These are phyloP conservation scores for Aspergillus fumigatiaffinis DNA, from an alignment of 2,329 filamentous ascomycete species.

Conservation along the genomic window DNA sequence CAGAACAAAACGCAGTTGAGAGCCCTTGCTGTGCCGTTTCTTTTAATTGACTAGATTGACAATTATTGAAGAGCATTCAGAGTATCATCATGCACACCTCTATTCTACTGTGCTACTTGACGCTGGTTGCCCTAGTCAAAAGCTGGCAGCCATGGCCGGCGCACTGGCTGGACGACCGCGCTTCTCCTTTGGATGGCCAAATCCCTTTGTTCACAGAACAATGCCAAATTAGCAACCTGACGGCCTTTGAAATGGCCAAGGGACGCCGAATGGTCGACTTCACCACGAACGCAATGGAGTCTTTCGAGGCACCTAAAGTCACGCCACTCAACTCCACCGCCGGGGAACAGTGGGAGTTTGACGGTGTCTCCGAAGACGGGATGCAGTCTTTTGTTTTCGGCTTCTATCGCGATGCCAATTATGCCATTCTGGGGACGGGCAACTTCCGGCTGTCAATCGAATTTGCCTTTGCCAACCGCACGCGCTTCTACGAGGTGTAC, in stretches of 20 bases:
- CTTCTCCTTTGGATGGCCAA: not conserved
- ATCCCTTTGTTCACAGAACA: not conserved
- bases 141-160: not conserved
- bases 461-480: not conserved
- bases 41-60: not conserved
- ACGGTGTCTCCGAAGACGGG: not conserved
- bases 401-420: not conserved
- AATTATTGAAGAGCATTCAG: not conserved
- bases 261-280: not conserved
- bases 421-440: not conserved
- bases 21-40: not conserved
- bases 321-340: not conserved
- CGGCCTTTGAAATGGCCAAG: not conserved
- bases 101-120: not conserved
- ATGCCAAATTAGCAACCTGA: not conserved
- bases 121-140: not conserved
- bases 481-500: not conserved
- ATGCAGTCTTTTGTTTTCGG: not conserved
- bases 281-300: not conserved
- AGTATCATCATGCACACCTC: not conserved
- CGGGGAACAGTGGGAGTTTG: not conserved
- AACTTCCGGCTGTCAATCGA: not conserved
- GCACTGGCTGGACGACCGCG: not conserved
- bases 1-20: not conserved
- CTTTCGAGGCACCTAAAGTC: not conserved